A percentile compares a stretch with the other conserved stretches of the same genome.
These are phyloP conservation scores for Macrolepiota dolichaula DNA, from an alignment of 768 basidiomycete genomes.

Conservation along the genomic window DNA sequence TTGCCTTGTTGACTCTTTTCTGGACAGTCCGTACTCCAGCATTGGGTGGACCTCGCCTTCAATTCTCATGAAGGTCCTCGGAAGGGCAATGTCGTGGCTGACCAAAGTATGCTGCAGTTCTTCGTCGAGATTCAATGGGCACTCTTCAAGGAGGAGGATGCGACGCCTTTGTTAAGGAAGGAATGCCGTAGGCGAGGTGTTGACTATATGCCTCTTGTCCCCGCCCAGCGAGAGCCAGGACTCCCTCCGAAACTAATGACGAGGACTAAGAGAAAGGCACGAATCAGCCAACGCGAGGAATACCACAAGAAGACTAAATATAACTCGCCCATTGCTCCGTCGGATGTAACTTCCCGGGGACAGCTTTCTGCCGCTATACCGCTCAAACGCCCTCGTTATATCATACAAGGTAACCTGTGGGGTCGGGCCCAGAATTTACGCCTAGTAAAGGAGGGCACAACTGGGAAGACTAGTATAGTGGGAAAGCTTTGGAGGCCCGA, in stretches of 20 bases:
- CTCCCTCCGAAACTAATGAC: neutral
- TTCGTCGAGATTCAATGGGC: constrained; percentile 23
- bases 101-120: neutral
- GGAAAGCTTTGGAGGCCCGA: neutral
- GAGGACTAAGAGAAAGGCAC: neutral
- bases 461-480: neutral
- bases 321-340: neutral
- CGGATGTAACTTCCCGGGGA: neutral
- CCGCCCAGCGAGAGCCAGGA: neutral
- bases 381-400: neutral
- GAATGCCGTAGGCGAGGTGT: neutral
- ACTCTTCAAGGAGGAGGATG: constrained; percentile 12
- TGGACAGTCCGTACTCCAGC: neutral
- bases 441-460: neutral
- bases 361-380: neutral
- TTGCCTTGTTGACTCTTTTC: neutral
- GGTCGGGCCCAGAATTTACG: neutral
- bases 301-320: neutral
- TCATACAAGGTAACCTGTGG: neutral
- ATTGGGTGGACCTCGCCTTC: constrained; percentile 8
- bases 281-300: neutral
- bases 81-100: neutral
- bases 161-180: neutral
- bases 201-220: neutral
- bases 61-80: neutral